phyloP scores from a whole-genome alignment of 2,329 filamentous ascomycete genomes.

The Nectriaceae sp. region DNA sequence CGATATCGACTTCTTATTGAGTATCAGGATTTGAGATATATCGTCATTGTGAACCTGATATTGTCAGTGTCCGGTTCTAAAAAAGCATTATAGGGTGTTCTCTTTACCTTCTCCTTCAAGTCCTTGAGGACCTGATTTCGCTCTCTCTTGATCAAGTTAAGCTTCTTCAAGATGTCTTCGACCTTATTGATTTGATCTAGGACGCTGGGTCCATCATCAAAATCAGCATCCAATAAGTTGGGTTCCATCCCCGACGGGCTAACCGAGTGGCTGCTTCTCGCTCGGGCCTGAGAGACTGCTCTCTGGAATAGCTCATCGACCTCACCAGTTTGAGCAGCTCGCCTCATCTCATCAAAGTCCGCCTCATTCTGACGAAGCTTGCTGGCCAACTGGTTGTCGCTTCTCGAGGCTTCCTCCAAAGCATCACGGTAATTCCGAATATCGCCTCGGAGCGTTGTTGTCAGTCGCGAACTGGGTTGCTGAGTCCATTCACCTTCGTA shows the following conservation, averaged over 20 bases:
- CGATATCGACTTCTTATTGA: slow-evolving; percentile 95
- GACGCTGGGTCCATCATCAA: slow-evolving; percentile 79
- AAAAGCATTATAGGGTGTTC: background rate
- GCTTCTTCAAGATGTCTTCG: slow-evolving; percentile 86
- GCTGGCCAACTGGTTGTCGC: slow-evolving; percentile 78
- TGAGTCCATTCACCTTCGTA: slow-evolving; percentile 97
- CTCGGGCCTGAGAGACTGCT: slow-evolving; percentile 77
- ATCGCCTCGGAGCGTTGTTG: slow-evolving; percentile 82
- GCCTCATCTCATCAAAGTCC: slow-evolving; percentile 94
- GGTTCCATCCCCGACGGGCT: slow-evolving; percentile 67
- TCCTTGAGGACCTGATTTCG: slow-evolving; percentile 91
- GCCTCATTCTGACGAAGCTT: slow-evolving; percentile 84
- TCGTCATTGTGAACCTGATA: slow-evolving; percentile 88
- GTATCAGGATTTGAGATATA: slow-evolving; percentile 93
- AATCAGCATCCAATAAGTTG: slow-evolving; percentile 88
- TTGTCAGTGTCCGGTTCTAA: slow-evolving; percentile 19
- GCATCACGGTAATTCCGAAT: slow-evolving; percentile 87
- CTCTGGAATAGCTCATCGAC: slow-evolving; percentile 87
- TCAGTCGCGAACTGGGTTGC: slow-evolving; percentile 88
- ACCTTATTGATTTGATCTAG: slow-evolving; percentile 86
- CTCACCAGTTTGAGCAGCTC: slow-evolving; percentile 82
- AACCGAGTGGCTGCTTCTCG: slow-evolving; percentile 60
- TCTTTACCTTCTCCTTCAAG: slow-evolving; percentile 87
- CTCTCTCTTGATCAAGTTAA: slow-evolving; percentile 91
- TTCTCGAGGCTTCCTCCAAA: slow-evolving; percentile 83